Evolutionary conservation across 75 land plant species (phyloP), one percentile per base, ranked within the genome.

Genomic region (Pinus taeda): DNA sequence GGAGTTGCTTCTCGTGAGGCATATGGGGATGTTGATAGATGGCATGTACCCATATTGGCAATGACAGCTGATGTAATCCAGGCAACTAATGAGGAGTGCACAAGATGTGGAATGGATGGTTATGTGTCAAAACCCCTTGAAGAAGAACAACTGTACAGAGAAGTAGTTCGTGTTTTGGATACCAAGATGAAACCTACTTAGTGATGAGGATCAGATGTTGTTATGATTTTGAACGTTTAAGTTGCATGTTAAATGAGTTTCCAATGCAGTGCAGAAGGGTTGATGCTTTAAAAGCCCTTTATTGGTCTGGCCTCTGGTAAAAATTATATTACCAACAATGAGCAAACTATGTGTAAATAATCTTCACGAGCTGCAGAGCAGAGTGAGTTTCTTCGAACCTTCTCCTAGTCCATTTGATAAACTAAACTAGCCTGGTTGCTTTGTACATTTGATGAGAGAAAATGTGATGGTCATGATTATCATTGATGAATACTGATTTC

Each of bases 41-140:
- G 82, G 86, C 96, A 87, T 65, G 36, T 93, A 57, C 98, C 95
- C 26, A 91, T 95, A 66, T 73, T 95, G 75, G 98, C 98, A 39
- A 95, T 95, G 98, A 95, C 98, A 58, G 98, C 98, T 64, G 98
- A 95, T 80, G 93, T 95, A 3, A 93, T 93, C 49, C 96, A 95
- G 71, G 98, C 98, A 70, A 95, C 98, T 14, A 79, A 84, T 69
- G 96, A 91, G 13, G 83, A 93, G 83, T 95, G 98, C 85, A 57
- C 82, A 56, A 86, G 85, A 78, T 84, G 93, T 80, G 95, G 95
- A 36, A 95, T 95, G 98, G 96, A 95, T 62, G 98, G 95, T 1
- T 95, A 95, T 67, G 98, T 95, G 4, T 89, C 95, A 24, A 95
- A 95, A 77, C 98, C 98, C 17, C 93, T 95, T 36, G 96, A 93